Evolutionary conservation across 2,329 filamentous ascomycete species (phyloP).

Genomic region (Tolypocladium album): DNA sequence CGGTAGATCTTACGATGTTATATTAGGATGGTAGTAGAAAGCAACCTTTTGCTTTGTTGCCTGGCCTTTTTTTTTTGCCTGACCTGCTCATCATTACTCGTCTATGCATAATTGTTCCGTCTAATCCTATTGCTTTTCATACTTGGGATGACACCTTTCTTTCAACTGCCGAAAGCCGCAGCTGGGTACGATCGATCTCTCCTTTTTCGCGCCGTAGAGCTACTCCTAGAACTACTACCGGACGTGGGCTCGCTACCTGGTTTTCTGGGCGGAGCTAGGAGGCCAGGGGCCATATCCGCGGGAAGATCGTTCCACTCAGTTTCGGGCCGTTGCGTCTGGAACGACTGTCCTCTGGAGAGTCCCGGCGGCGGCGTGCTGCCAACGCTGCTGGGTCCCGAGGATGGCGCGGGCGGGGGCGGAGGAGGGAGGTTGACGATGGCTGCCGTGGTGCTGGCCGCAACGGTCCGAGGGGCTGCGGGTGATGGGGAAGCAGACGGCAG

Average conservation of each 20-base stretch:
- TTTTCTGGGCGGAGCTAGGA: constrained; percentile 16
- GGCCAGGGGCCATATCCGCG: constrained; percentile 39
- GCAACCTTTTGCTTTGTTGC: not conserved
- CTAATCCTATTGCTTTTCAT: not conserved
- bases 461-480: constrained; percentile 3
- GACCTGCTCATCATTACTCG: not conserved
- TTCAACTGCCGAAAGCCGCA: constrained; percentile 44
- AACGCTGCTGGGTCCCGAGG: constrained; percentile 7
- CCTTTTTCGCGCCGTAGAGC: constrained; percentile 43
- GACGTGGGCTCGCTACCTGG: constrained; percentile 22
- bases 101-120: not conserved
- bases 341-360: constrained; percentile 31
- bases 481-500: constrained; percentile 9
- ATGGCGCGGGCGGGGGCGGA: constrained; percentile 7
- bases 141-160: not conserved
- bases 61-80: not conserved
- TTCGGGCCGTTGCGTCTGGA: constrained; percentile 47
- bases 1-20: not conserved
- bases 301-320: constrained; percentile 59
- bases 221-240: constrained; percentile 43
- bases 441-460: constrained; percentile 16
- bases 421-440: constrained; percentile 20
- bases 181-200: constrained; percentile 51
- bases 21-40: not conserved
- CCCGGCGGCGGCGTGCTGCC: constrained; percentile 12